Base-by-base conservation (phyloP, 495 filamentous ascomycete genomes). In the Thermothielavioides terrestris region DNA sequence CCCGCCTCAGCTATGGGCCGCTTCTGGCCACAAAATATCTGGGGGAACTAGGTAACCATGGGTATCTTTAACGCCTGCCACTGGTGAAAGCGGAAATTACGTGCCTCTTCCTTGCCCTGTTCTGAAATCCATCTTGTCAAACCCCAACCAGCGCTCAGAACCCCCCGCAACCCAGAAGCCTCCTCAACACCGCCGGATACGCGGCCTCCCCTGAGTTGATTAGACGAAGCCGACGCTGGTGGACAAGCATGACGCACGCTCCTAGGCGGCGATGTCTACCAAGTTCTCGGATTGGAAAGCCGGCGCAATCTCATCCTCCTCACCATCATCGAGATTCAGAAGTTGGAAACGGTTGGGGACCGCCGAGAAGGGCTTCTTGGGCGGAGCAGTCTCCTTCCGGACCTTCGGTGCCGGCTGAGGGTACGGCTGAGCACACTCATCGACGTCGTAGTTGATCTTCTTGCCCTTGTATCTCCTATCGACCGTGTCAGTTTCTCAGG, bases 381-480 rank as follows among this genome's bases (percentile, higher is more conserved):
- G 42, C 15, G 61, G 50, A 10, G 51, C 31, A 20, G 60, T 54
- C 26, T 74, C 68, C 44, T 63, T 72, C 22, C 62, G 65, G 31
- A 53, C 44, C 42, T 51, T 61, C 10, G 47, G 49, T 39, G 48
- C 54, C 11, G 42, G 57, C 21, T 52, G 28, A 0, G 61, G 61
- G 43, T 84, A 64, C 17, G 84, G 75, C 48, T 78, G 75, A 21
- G 78, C 78, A 58, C 88, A 94, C 44, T 91, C 85, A 53, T 94
- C 88, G 0, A 69, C 67, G 51, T 77, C 82, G 72, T 81, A 92
- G 18, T 81, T 78, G 56, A 94, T 82, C 49, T 74, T 80, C 55
- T 76, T 79, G 23, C 80, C 79, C 58, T 86, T 87, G 69, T 94
- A 94, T n/a, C 69, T 70, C 10, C 70, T 73, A 32, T 20, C 42